These are phyloP conservation scores for Penicillium longicatenatum DNA, from an alignment of 495 filamentous ascomycete species.

Conservation along the genomic window DNA sequence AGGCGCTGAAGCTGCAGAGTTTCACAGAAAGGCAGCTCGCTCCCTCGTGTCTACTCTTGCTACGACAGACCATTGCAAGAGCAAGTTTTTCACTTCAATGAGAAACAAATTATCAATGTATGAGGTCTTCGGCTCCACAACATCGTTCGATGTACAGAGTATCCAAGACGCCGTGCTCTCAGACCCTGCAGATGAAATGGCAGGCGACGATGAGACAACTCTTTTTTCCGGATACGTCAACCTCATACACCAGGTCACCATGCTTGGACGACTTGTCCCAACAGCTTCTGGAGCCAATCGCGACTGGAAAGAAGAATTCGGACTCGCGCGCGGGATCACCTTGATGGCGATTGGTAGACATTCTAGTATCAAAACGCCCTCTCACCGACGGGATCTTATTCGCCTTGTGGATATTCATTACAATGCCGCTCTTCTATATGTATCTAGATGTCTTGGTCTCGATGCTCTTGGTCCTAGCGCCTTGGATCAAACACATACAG, in stretches of 20 bases:
- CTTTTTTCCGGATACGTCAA: not conserved
- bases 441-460: not conserved
- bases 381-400: not conserved
- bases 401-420: conserved; percentile 1
- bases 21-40: conserved; percentile 1
- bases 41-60: not conserved
- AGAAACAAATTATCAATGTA: not conserved
- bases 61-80: not conserved
- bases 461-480: not conserved
- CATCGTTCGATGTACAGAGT: not conserved
- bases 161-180: not conserved
- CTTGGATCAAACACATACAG: not conserved
- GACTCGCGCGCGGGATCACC: not conserved
- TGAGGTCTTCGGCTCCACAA: conserved; percentile 1
- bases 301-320: conserved; percentile 1
- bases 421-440: not conserved
- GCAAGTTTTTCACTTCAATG: not conserved
- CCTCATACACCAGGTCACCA: not conserved
- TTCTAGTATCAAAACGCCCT: not conserved
- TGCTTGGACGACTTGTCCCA: not conserved
- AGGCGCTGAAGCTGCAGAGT: not conserved
- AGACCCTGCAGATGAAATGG: not conserved
- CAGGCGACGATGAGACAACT: not conserved
- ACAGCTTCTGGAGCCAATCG: not conserved
- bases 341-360: conserved; percentile 1